A percentile compares a stretch with the other conserved stretches of the same genome.
Conservation (phyloP, 2,329 filamentous ascomycete genomes). For the Aspergillus amoenus region DNA sequence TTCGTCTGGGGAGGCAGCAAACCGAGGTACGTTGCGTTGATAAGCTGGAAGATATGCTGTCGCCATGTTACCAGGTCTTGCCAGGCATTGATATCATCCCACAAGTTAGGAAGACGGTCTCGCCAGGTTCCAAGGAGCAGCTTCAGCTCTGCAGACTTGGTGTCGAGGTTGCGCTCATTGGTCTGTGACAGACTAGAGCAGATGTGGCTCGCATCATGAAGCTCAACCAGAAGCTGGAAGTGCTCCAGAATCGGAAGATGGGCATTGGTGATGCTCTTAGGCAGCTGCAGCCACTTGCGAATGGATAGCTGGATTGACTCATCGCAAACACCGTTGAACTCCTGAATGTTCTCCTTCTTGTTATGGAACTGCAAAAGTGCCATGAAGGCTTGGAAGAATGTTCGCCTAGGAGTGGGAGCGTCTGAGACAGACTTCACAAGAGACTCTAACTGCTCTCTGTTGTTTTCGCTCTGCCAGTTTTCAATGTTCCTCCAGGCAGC, state of each 20-base stretch:
- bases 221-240: slow-evolving; percentile 95
- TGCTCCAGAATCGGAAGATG: slow-evolving; percentile 94
- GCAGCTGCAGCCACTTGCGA: slow-evolving; percentile 98
- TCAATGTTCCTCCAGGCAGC: slow-evolving; percentile 95
- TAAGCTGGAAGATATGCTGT: slow-evolving; percentile 96
- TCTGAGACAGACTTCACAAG: slow-evolving; percentile 98
- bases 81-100: slow-evolving; percentile 99
- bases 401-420: slow-evolving; percentile 85
- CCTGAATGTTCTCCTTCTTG: slow-evolving; percentile 74
- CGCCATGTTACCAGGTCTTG: slow-evolving; percentile 99
- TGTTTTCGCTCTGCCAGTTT: slow-evolving; percentile 84
- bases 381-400: slow-evolving; percentile 99
- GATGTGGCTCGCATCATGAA: slow-evolving; percentile 96
- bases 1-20: slow-evolving; percentile 77
- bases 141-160: slow-evolving; percentile 94
- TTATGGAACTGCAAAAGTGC: slow-evolving; percentile 90
- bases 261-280: slow-evolving; percentile 86
- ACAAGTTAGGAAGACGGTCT: slow-evolving; percentile 92
- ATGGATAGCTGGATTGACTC: slow-evolving; percentile 97
- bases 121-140: slow-evolving; percentile 91
- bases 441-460: slow-evolving; percentile 84
- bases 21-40: slow-evolving; percentile 89
- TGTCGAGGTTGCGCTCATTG: slow-evolving; percentile 79
- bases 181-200: slow-evolving; percentile 87
- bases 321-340: slow-evolving; percentile 89